Base-by-base conservation (phyloP, 371 early-diverging fungal genomes). In the Neoconidiobolus thromboides region DNA sequence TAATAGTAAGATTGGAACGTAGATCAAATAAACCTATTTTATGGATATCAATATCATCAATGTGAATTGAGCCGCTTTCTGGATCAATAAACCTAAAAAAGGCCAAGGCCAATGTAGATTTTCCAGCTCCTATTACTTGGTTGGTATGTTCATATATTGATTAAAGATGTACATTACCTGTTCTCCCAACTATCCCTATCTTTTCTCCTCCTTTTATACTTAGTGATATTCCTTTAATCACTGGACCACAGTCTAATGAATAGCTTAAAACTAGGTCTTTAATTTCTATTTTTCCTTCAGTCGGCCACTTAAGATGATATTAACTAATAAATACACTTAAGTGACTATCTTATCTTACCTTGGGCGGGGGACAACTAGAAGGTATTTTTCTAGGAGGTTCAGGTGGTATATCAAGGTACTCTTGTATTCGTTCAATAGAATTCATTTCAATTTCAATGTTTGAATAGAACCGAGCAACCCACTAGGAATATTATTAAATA, bases 41-140 rank as follows among this genome's bases (percentile, higher is more conserved):
- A 57, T 68, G 65, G 48, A 86, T 82, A 61, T 87, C 79, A 3
- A 85, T 62, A 1, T 76, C 81, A 62, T 86, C 87, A 42, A 87
- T 78, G 0, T 62, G 51, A 15, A 88, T 87, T 1, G 65, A 63
- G 3, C 88, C 88, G 5, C 65, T 62, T 43, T 67, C 65, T 5
- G 79, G 72, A 57, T 87, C 85, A 60, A 85, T 71, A 64, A 86
- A 75, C 40, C 86, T 69, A 65, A 87, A 81, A 61, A 87, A 65
- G 14, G 82, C 72, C 57, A 83, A 67, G 3, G 78, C 75, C 9
- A 85, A 65, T 7, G 82, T 78, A 15, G 78, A 75, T 68, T 87
- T 87, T 9, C 88, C 88, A 1, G 83, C 76, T 1, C 26, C 26
- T 26, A 26, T 26, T 26, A 26, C 26, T 26, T 26, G 26, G 26